Evolutionary conservation across 1,284 basidiomycete genomes (phyloP).

Genomic region (Tylopilus microsporus): DNA sequence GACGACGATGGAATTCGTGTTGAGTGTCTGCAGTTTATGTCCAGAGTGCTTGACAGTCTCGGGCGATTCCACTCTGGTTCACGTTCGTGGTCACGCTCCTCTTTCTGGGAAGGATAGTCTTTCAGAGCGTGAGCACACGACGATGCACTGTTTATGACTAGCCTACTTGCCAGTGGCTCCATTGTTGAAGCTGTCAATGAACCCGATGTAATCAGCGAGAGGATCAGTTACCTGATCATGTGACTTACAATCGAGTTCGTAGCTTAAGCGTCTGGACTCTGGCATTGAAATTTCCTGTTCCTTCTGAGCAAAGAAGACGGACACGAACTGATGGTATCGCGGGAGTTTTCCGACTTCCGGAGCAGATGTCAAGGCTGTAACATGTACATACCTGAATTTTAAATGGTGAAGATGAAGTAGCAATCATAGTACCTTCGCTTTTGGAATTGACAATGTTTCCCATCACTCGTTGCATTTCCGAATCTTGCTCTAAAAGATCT

Average conservation of each 20-base stretch:
- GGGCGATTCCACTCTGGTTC: constrained; percentile 37
- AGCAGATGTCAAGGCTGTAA: constrained; percentile 16
- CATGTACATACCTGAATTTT: neutral
- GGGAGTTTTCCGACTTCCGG: constrained; percentile 6
- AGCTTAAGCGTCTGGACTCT: constrained; percentile 10
- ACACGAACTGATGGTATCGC: constrained; percentile 9
- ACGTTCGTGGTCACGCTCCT: constrained; percentile 11
- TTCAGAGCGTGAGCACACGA: constrained; percentile 10
- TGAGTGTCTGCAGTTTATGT: constrained; percentile 27
- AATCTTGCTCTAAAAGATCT: constrained; percentile 70
- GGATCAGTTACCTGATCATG: neutral
- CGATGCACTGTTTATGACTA: neutral
- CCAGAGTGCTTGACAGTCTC: constrained; percentile 28
- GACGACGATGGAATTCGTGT: constrained; percentile 23
- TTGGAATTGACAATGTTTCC: constrained; percentile 47
- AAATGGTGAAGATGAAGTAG: neutral
- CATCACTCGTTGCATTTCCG: constrained; percentile 69
- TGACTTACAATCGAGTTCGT: constrained; percentile 22
- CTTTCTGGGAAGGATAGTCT: constrained; percentile 21
- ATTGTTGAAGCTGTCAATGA: constrained; percentile 16
- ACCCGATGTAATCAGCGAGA: constrained; percentile 4
- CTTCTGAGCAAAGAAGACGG: constrained; percentile 15
- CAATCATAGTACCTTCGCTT: constrained; percentile 26
- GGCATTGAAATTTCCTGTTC: constrained; percentile 2
- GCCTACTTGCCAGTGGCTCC: constrained; percentile 16